phyloP scores from a whole-genome alignment of 371 early-diverging fungal genomes.

The Nematocida parisii region DNA sequence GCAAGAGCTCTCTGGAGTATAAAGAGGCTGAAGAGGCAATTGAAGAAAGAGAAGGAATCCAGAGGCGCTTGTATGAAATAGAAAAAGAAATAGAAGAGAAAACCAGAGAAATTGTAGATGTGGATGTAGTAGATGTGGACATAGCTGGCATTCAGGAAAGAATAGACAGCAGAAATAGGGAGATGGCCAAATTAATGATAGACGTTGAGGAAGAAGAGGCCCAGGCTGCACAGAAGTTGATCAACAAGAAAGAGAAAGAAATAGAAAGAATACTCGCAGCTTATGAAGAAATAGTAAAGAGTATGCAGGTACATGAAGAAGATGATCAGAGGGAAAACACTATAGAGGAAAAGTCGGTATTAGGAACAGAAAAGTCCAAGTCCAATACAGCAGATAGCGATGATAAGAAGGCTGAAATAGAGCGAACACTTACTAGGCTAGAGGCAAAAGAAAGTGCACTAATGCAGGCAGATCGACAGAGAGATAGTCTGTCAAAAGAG shows the following conservation, averaged over 20 bases:
- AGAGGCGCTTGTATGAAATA: not conserved
- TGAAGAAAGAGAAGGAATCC: slow-evolving; percentile 11
- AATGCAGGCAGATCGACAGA: slow-evolving; percentile 23
- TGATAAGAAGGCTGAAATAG: slow-evolving; percentile 5
- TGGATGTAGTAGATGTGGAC: slow-evolving; percentile 48
- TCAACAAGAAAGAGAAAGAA: slow-evolving; percentile 72
- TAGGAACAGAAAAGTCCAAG: not conserved
- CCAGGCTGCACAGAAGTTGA: slow-evolving; percentile 2
- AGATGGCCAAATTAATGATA: slow-evolving; percentile 15
- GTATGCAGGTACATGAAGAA: not conserved
- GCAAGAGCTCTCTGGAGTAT: slow-evolving; percentile 76
- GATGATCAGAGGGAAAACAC: not conserved
- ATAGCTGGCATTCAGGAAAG: slow-evolving; percentile 51
- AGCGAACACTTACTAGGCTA: slow-evolving; percentile 70
- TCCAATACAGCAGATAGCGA: not conserved
- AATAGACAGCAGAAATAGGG: slow-evolving; percentile 59
- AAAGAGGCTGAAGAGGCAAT: slow-evolving; percentile 51
- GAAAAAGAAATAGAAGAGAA: slow-evolving; percentile 41
- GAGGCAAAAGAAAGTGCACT: slow-evolving; percentile 59
- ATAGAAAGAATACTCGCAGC: not conserved
- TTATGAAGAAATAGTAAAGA: slow-evolving; percentile 66
- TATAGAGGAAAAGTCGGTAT: not conserved
- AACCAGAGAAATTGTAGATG: slow-evolving; percentile 25
- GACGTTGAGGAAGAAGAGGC: slow-evolving; percentile 21
- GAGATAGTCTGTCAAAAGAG: slow-evolving; percentile 15